Percentiles rank a stretch among this genome's conserved stretches.
Evolutionary conservation across 2,329 filamentous ascomycete species (phyloP).

Genomic region (Colletotrichum navitas): DNA sequence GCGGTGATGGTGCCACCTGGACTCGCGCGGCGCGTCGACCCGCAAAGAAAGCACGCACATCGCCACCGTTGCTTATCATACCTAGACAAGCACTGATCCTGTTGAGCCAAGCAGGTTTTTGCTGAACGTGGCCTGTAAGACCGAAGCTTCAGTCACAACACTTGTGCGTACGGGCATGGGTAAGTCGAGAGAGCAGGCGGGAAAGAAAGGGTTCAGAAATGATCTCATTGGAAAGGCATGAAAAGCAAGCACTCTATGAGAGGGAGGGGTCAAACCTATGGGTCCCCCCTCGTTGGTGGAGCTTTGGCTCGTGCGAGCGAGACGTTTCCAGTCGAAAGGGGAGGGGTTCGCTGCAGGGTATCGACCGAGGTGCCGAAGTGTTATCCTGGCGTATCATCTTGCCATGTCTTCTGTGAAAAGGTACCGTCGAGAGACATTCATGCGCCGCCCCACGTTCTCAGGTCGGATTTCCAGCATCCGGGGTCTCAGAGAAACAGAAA

Average conservation of each 20-base stretch:
- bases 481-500: constrained; percentile 15
- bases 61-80: constrained; percentile 14
- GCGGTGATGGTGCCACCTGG: constrained; percentile 17
- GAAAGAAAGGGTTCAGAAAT: not conserved
- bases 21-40: not conserved
- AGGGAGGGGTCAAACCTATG: constrained; percentile 22
- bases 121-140: not conserved
- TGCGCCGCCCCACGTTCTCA: not conserved
- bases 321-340: constrained; percentile 37
- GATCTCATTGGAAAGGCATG: not conserved
- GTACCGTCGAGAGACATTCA: constrained; percentile 7
- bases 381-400: not conserved
- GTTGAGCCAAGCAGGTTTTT: not conserved
- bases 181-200: too few species aligned
- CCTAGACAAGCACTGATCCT: not conserved
- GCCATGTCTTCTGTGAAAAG: not conserved
- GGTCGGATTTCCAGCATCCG: constrained; percentile 25
- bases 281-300: constrained; percentile 5
- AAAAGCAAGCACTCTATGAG: not conserved
- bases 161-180: not conserved
- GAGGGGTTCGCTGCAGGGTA: constrained; percentile 7
- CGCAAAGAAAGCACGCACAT: not conserved
- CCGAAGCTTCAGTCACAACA: constrained; percentile 25
- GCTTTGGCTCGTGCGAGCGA: constrained; percentile 30
- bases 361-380: constrained; percentile 6